These are phyloP conservation scores for Rhinocladiella similis DNA, from an alignment of 2,329 filamentous ascomycete genomes.

Conservation along the genomic window DNA sequence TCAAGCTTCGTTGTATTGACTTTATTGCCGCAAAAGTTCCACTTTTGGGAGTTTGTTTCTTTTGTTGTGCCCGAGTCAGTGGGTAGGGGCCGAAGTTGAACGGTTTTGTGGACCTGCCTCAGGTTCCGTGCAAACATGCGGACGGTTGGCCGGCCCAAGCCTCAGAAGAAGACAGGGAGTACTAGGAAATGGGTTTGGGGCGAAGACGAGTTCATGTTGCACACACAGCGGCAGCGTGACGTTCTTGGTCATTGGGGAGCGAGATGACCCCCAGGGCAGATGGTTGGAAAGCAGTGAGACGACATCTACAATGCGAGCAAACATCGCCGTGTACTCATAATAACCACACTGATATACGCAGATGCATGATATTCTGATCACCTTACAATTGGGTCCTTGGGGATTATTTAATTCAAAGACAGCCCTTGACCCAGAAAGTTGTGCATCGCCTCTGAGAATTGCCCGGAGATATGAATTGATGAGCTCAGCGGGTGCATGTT, in stretches of 20 bases:
- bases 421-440: not conserved
- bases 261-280: not conserved
- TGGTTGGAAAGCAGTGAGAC: conserved; percentile 13
- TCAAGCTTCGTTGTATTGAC: conserved; percentile 1
- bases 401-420: not conserved
- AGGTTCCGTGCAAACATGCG: not conserved
- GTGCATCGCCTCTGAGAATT: too few relatives aligned
- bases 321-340: conserved; percentile 26
- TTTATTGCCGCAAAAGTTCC: conserved; percentile 23
- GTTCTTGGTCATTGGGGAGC: not conserved
- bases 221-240: not conserved
- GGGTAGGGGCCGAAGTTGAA: not conserved
- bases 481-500: not conserved
- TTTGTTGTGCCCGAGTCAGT: conserved; percentile 7
- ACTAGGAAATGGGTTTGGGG: conserved; percentile 10
- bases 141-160: not conserved
- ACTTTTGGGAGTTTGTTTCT: conserved; percentile 13
- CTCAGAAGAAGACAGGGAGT: not conserved
- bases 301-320: conserved; percentile 18
- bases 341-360: conserved; percentile 11
- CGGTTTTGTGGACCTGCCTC: not conserved
- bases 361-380: conserved; percentile 6
- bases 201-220: not conserved
- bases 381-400: not conserved
- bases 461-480: too few relatives aligned